Conservation (phyloP, 331 rosid genomes). For the Telfairia occidentalis region DNA sequence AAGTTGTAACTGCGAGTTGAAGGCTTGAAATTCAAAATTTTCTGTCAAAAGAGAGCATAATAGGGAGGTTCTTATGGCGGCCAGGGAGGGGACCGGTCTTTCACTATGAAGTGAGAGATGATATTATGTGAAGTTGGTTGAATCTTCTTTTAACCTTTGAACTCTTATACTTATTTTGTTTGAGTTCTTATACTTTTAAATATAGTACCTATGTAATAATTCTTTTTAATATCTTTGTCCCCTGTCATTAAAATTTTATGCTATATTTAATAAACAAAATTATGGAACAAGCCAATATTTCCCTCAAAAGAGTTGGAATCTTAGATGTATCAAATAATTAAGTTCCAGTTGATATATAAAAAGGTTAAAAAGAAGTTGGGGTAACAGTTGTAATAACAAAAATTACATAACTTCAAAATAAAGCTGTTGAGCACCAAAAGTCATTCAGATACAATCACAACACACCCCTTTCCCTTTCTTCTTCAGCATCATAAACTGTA, state of each 20-base stretch:
- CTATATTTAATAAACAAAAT: neutral
- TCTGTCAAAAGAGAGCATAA: neutral
- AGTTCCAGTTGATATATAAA: neutral
- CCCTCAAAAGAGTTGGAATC: neutral
- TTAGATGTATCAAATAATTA: neutral
- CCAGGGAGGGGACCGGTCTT: too few species aligned
- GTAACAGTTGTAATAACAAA: neutral
- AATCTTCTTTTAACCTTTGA: neutral
- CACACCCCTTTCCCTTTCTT: neutral
- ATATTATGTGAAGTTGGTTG: neutral
- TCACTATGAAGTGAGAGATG: too few species aligned
- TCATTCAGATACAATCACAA: neutral
- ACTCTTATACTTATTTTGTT: neutral
- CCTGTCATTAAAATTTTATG: too few species aligned
- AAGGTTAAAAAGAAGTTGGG: neutral
- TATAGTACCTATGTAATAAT: too few species aligned
- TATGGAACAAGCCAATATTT: neutral
- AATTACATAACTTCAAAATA: neutral
- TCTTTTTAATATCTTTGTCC: too few species aligned
- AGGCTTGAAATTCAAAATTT: neutral
- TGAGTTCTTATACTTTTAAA: neutral
- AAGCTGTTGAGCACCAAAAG: neutral
- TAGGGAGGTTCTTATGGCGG: too few species aligned
- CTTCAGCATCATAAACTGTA: neutral
- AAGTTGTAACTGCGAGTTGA: neutral